A percentile compares a stretch with the other conserved stretches of the same genome.
phyloP scores from a whole-genome alignment of 495 filamentous ascomycete genomes.

The Emericellopsis terricola region DNA sequence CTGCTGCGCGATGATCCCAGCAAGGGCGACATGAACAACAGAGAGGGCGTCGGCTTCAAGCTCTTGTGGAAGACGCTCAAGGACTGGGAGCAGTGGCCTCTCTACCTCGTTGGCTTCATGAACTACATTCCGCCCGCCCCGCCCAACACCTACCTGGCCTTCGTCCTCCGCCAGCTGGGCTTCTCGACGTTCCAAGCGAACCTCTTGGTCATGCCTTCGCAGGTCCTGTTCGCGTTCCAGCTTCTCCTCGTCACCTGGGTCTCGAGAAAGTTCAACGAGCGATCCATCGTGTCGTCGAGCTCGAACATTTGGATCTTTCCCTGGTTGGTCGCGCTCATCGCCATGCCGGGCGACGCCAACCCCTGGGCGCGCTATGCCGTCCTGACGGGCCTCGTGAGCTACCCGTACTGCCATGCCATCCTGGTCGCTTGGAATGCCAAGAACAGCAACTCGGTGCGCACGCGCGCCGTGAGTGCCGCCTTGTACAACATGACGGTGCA shows the following conservation, averaged over 20 bases:
- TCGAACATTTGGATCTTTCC: slow-evolving; percentile 38
- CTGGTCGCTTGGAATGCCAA: slow-evolving; percentile 40
- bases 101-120: slow-evolving; percentile 36
- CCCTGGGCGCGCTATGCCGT: slow-evolving; percentile 36
- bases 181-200: slow-evolving; percentile 36
- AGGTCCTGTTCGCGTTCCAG: slow-evolving; percentile 25
- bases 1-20: slow-evolving; percentile 44
- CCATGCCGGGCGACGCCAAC: slow-evolving; percentile 14
- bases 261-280: slow-evolving; percentile 33
- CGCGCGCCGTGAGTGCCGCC: slow-evolving; percentile 37
- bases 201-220: slow-evolving; percentile 31
- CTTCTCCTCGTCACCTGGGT: slow-evolving; percentile 32
- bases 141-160: slow-evolving; percentile 26
- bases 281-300: slow-evolving; percentile 30
- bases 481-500: slow-evolving; percentile 31
- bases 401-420: slow-evolving; percentile 45
- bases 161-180: slow-evolving; percentile 29
- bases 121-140: slow-evolving; percentile 32
- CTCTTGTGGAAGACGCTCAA: slow-evolving; percentile 28
- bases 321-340: slow-evolving; percentile 32
- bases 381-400: slow-evolving; percentile 32
- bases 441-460: slow-evolving; percentile 44
- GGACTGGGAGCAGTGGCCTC: slow-evolving; percentile 41
- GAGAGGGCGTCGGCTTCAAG: slow-evolving; percentile 24
- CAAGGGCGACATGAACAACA: slow-evolving; percentile 47